Percentiles rank a stretch among this genome's conserved stretches.
Conservation (phyloP, 2,329 filamentous ascomycete species). For the Cercospora beticola region DNA sequence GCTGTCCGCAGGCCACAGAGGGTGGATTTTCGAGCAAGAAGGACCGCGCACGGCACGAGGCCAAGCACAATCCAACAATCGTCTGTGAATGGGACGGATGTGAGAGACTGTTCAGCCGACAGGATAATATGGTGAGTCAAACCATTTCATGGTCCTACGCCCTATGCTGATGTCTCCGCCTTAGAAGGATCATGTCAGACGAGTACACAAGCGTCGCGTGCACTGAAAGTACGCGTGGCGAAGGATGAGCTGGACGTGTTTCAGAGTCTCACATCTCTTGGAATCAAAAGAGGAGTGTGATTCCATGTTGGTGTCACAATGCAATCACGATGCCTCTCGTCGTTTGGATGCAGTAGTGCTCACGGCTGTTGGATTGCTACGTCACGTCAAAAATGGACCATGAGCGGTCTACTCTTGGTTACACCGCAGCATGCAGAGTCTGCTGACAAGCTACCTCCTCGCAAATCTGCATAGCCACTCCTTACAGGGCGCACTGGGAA, state of each 20-base stretch:
- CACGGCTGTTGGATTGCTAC: neutral
- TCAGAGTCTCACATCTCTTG: neutral
- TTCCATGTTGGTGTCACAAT: constrained; percentile 1
- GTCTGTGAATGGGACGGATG: constrained; percentile 60
- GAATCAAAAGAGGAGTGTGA: neutral
- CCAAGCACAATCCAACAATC: constrained; percentile 61
- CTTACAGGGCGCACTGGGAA: neutral
- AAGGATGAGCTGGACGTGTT: constrained; percentile 2
- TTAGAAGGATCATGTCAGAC: constrained; percentile 35
- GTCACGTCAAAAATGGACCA: neutral
- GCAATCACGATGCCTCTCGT: neutral
- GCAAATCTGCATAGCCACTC: neutral
- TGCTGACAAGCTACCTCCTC: neutral
- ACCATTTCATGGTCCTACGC: neutral
- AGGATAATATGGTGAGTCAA: constrained; percentile 59
- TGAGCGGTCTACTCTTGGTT: neutral
- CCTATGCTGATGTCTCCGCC: constrained; percentile 12
- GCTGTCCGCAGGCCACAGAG: constrained; percentile 57
- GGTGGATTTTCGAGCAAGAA: constrained; percentile 64
- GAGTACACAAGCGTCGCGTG: constrained; percentile 28
- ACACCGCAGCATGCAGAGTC: neutral
- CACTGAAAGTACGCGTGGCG: constrained; percentile 12
- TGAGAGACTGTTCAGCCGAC: constrained; percentile 58
- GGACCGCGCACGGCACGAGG: constrained; percentile 61
- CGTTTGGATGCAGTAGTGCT: constrained; percentile 1